These are phyloP conservation scores for Stipa capillata DNA, from an alignment of 176 grass and related monocot genomes.

Conservation along the genomic window DNA sequence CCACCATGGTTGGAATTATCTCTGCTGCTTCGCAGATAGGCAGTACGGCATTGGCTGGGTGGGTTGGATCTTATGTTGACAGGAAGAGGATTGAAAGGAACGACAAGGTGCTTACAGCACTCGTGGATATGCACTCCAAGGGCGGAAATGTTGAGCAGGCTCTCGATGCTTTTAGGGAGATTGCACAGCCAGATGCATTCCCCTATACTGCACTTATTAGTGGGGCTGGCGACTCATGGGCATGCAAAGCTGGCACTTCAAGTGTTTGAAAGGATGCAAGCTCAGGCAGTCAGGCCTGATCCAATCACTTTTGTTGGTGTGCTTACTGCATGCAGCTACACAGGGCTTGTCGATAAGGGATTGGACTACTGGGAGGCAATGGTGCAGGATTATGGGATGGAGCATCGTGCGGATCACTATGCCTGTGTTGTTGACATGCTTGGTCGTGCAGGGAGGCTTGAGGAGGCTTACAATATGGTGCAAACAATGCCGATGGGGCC, in stretches of 20 bases:
- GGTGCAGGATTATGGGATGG: constrained; percentile 48
- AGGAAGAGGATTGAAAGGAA: constrained; percentile 59
- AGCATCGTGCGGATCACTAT: constrained; percentile 34
- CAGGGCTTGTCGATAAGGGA: constrained; percentile 51
- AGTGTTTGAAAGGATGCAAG: constrained; percentile 60
- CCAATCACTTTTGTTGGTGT: constrained; percentile 73
- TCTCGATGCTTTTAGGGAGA: constrained; percentile 46
- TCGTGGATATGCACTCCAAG: constrained; percentile 74
- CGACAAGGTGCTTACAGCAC: constrained; percentile 53
- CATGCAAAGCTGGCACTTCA: constrained; percentile 46
- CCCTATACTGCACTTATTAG: constrained; percentile 67
- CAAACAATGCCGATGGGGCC: constrained; percentile 53
- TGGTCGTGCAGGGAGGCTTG: constrained; percentile 46
- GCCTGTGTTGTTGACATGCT: constrained; percentile 58
- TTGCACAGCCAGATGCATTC: constrained; percentile 51
- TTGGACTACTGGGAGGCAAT: constrained; percentile 51
- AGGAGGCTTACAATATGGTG: constrained; percentile 46
- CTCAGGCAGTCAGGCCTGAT: constrained; percentile 34
- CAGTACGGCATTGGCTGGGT: constrained; percentile 29
- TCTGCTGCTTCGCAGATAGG: constrained; percentile 53
- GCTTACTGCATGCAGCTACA: constrained; percentile 70
- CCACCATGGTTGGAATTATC: constrained; percentile 60
- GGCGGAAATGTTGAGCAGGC: constrained; percentile 60
- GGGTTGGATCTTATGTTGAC: constrained; percentile 45
- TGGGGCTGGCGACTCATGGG: constrained; percentile 67